phyloP scores from a whole-genome alignment of 768 basidiomycete species.

The Pholiota conissans region DNA sequence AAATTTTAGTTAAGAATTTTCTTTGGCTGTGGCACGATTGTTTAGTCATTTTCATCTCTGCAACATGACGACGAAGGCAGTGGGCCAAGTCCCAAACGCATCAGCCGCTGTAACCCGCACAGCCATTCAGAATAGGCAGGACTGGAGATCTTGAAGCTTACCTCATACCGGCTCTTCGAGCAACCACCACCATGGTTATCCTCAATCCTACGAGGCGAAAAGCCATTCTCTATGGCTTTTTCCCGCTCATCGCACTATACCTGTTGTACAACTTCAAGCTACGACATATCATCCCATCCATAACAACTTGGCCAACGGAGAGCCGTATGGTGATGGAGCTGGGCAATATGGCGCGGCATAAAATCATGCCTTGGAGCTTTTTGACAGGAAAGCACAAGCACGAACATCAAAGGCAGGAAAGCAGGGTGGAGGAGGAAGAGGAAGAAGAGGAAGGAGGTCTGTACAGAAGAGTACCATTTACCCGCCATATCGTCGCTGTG shows the following conservation, averaged over 20 bases:
- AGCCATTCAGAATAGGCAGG: not conserved
- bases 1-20: no score
- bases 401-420: slow-evolving; percentile 6
- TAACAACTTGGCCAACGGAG: slow-evolving; percentile 24
- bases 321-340: slow-evolving; percentile 19
- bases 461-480: slow-evolving; percentile 30
- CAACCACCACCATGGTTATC: slow-evolving; percentile 16
- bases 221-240: slow-evolving; percentile 22
- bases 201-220: slow-evolving; percentile 19
- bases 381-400: slow-evolving; percentile 10
- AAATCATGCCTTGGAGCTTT: slow-evolving; percentile 22
- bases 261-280: slow-evolving; percentile 23
- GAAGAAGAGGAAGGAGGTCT: not conserved
- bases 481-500: slow-evolving; percentile 76
- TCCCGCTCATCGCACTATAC: slow-evolving; percentile 22
- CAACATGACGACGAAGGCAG: not conserved
- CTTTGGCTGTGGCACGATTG: no score
- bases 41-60: not conserved
- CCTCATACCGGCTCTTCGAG: not conserved
- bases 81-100: not conserved
- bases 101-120: no score
- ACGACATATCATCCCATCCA: slow-evolving; percentile 18
- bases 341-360: slow-evolving; percentile 21
- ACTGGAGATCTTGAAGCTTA: no score
- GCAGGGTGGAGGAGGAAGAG: slow-evolving; percentile 10